Percentiles rank a stretch among this genome's conserved stretches.
Conservation (phyloP, 805 yeast genomes). For the Candida ipomoeae region DNA sequence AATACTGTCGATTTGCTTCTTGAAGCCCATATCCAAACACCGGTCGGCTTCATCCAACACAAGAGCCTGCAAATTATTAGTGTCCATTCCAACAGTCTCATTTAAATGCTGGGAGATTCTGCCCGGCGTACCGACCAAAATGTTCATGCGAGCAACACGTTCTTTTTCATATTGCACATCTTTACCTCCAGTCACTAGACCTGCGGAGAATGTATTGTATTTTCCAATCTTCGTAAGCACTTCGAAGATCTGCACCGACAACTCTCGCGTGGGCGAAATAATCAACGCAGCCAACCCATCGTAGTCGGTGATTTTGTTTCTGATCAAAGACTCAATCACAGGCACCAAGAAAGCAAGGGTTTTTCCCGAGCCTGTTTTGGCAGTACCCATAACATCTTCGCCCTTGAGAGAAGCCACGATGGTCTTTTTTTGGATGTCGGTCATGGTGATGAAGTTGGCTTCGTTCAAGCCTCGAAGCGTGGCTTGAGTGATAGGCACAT, state of each 20-base stretch:
- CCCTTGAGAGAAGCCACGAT: conserved; percentile 76
- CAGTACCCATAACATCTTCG: conserved; percentile 79
- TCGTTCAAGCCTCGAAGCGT: conserved; percentile 72
- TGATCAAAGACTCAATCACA: conserved; percentile 62
- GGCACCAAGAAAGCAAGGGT: conserved; percentile 86
- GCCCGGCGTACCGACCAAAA: conserved; percentile 89
- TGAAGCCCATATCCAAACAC: conserved; percentile 91
- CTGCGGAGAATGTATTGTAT: conserved; percentile 74
- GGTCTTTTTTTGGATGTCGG: conserved; percentile 81
- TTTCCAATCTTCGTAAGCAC: conserved; percentile 80
- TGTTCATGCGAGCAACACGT: conserved; percentile 73
- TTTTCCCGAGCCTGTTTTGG: conserved; percentile 88
- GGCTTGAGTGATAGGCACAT: conserved; percentile 67
- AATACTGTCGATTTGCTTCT: conserved; percentile 75
- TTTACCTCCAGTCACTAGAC: conserved; percentile 90
- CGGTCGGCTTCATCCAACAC: conserved; percentile 92
- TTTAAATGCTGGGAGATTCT: conserved; percentile 86
- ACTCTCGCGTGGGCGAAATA: conserved; percentile 88
- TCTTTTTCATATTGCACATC: conserved; percentile 79
- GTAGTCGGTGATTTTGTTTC: conserved; percentile 69
- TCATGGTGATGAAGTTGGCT: conserved; percentile 73
- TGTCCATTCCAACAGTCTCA: conserved; percentile 76
- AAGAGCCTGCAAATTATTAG: conserved; percentile 68
- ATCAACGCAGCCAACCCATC: conserved; percentile 90
- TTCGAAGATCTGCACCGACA: conserved; percentile 88